Percentiles rank a stretch among this genome's conserved stretches.
phyloP scores from a whole-genome alignment of 164 flowering plant species.

The Paratinospora sagittata region DNA sequence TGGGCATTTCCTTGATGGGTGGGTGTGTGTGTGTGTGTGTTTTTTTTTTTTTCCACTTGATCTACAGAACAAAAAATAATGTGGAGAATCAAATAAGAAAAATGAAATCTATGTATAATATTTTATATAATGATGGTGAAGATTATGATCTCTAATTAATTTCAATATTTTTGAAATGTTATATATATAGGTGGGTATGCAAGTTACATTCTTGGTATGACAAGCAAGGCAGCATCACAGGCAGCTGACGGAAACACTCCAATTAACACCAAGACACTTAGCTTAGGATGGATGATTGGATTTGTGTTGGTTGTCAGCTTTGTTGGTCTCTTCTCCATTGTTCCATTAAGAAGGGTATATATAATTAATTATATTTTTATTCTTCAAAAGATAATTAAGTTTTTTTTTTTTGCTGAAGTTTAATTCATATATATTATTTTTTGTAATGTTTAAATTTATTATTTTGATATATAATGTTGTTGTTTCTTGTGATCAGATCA shows the following conservation, averaged over 20 bases:
- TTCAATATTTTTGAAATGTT: not conserved
- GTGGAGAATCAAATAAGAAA: too few relatives aligned
- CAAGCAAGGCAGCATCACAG: constrained; percentile 27
- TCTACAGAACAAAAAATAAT: too few relatives aligned
- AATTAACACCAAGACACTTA: constrained; percentile 28
- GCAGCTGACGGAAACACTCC: constrained; percentile 27
- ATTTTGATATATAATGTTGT: too few relatives aligned
- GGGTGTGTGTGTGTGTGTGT: too few relatives aligned
- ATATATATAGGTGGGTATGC: constrained; percentile 44
- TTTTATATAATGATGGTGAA: not conserved
- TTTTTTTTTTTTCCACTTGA: too few relatives aligned
- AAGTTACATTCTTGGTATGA: constrained; percentile 53
- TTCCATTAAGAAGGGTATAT: constrained; percentile 44
- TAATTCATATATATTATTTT: not conserved
- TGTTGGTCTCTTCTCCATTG: constrained; percentile 50
- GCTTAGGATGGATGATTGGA: constrained; percentile 45
- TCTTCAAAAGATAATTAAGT: not conserved
- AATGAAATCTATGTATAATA: too few relatives aligned
- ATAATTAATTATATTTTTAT: not conserved
- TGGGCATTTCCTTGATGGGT: too few relatives aligned
- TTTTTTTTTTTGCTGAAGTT: not conserved
- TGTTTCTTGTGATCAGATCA: not conserved
- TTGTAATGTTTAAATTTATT: not conserved
- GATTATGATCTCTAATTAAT: too few relatives aligned
- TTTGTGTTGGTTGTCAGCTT: constrained; percentile 51